Conservation (phyloP, 345 rosid species). For the Acer saccharum region DNA sequence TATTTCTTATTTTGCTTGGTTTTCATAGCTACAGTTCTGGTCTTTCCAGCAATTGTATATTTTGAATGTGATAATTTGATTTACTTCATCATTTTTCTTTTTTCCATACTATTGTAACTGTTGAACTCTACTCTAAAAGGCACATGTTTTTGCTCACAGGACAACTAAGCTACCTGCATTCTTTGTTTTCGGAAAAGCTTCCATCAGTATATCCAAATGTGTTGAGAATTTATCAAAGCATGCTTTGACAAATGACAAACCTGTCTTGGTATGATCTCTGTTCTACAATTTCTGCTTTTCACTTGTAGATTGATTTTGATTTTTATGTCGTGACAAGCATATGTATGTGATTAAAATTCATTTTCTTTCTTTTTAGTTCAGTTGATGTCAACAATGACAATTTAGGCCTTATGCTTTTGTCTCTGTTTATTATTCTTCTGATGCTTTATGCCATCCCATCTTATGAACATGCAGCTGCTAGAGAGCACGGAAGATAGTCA, state of each 20-base stretch:
- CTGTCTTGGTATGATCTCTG: slow-evolving; percentile 54
- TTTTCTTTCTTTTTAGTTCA: neutral
- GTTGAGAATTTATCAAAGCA: slow-evolving; percentile 43
- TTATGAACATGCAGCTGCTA: neutral
- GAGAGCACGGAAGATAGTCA: neutral
- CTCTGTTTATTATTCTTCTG: neutral
- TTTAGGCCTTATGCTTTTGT: neutral
- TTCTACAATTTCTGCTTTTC: slow-evolving; percentile 2
- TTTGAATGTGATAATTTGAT: slow-evolving; percentile 1
- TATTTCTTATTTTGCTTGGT: neutral
- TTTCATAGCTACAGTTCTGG: neutral
- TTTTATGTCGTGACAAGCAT: neutral
- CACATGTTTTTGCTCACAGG: slow-evolving; percentile 41
- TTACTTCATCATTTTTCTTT: neutral
- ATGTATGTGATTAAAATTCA: neutral
- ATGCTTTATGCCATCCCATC: neutral
- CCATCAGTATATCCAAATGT: slow-evolving; percentile 47
- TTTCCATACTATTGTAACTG: neutral
- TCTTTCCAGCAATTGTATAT: neutral
- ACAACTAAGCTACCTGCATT: slow-evolving; percentile 82
- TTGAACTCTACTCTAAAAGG: neutral
- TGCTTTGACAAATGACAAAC: slow-evolving; percentile 43
- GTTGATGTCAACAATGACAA: neutral
- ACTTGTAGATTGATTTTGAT: neutral
- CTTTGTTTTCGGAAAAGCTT: slow-evolving; percentile 80